A percentile compares a stretch with the other conserved stretches of the same genome.
Conservation (phyloP, 2,329 filamentous ascomycete genomes). For the Alternaria brassicicola region DNA sequence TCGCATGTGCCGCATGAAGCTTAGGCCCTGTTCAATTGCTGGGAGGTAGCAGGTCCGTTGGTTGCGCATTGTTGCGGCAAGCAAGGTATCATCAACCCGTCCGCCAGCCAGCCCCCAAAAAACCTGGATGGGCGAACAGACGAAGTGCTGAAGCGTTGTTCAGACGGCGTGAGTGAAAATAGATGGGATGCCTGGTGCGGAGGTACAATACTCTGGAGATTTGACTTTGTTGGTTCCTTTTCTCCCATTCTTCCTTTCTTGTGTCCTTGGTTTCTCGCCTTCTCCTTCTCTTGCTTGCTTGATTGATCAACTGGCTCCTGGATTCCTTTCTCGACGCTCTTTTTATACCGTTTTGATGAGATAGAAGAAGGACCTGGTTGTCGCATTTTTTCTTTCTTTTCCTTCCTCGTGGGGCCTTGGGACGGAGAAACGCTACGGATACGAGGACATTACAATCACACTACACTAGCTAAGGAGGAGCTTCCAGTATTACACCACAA, state of each 20-base stretch:
- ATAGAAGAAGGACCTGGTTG: neutral
- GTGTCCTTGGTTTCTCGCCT: neutral
- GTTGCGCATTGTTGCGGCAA: neutral
- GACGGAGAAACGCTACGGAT: neutral
- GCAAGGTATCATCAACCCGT: neutral
- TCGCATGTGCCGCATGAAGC: neutral
- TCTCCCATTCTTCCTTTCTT: neutral
- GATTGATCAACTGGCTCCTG: no score
- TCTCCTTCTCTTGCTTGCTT: neutral
- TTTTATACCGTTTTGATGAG: neutral
- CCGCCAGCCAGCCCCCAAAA: no score
- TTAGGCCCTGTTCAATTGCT: neutral
- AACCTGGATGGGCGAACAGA: slow-evolving; percentile 1
- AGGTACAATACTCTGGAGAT: no score
- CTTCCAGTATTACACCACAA: neutral
- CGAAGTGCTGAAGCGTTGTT: no score
- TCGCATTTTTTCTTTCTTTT: neutral
- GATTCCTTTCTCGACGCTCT: neutral
- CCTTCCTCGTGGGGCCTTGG: no score
- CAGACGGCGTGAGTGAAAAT: no score
- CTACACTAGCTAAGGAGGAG: no score
- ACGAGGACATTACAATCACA: no score
- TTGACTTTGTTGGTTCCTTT: neutral
- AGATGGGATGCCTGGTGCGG: neutral
- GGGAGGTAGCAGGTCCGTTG: neutral